Evolutionary conservation across 2,329 filamentous ascomycete genomes (phyloP), one percentile per base, ranked within the genome.

Genomic region (Hypoxylon sp.): DNA sequence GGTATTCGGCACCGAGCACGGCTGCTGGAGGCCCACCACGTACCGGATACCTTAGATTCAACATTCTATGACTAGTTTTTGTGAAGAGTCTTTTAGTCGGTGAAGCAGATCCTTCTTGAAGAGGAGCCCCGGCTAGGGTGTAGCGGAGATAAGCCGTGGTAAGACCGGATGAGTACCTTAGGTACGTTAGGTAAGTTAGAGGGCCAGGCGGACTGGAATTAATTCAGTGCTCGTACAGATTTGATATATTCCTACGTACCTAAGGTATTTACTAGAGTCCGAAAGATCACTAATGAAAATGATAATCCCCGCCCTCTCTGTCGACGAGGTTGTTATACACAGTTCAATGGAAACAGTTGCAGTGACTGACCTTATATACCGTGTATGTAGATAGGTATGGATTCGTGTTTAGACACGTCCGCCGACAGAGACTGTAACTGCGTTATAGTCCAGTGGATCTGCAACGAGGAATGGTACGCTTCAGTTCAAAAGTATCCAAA

Each of bases 1-100:
- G 52, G 46, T 11, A 28, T 1, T 64, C 64, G 64, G 64, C 45
- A 50, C 55, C 64, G 61, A 59, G 26, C 22, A n/a, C 61, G 60
- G 51, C 55, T 26, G 36, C 40, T 20, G 45, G 36, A 46, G 16
- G 20, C 33, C 4, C 46, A 30, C 30, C 20, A 12, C 20, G 14
- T 40, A 58, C 3, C 14, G 30, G n/a, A 22, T 11, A 40, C 22
- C 36, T 40, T 40, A 4, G n/a, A 11, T 40, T n/a, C n/a, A n/a
- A 14, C 11, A 40, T 20, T 14, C 14, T 50, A 36, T 30, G 46
- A 24, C 33, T 48, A 30, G 28, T 36, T 36, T 44, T 42, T 11
- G 16, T 5, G 26, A n/a, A 40, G 22, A n/a, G 5, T 18, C 14
- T 49, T 20, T 24, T 40, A 44, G 57, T 58, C 63, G 63, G 63